Evolutionary conservation across 352 stramenopile species (phyloP), one percentile per base, ranked within the genome.

Genomic region (Phytophthora boehmeriae): DNA sequence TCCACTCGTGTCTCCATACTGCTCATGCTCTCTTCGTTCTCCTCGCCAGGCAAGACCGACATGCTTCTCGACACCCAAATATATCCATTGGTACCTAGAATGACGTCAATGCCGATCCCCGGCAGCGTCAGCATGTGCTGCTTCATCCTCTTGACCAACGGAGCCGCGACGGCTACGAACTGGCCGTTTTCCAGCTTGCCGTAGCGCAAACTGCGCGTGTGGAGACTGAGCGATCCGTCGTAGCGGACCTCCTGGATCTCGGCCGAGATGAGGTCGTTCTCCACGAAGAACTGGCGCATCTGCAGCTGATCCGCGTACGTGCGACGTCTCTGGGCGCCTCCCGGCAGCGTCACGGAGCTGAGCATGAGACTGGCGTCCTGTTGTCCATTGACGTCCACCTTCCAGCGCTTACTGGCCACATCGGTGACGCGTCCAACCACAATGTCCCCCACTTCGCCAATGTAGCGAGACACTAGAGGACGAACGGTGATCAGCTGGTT

Each of bases 251-350:
- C 86, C 62, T 94, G 83, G 66, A 92, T 88, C 68, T 94, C 83
- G 34, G 95, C 96, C 54, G 90, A 98, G 50, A 99, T 96, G 30
- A 99, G 79, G 72, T 99, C 97, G 59, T 97, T 96, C 76, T 99
- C 96, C 44, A 90, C 81, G 60, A 97, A 98, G 59, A 98, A 93
- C 38, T 76, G 82, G 30, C 97, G 79, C 97, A 99, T 99, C 60
- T 98, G 93, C 52, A 98, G 84, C 68, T 98, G 90, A 76, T 99
- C 97, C 58, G 98, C 95, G 55, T 97, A 95, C 27, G 97, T 99
- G 51, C 95, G 89, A n/a, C 98, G 93, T 10, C 97, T 91, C 73
- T 99, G 96, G 8, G 91, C 93, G 41, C 97, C 97, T 22, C 95
- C 96, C 0, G 97, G 96, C 14, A 99, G 71, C 66, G 97, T 98